phyloP scores from a whole-genome alignment of 257 asterid species.

The Verbascum thapsus region DNA sequence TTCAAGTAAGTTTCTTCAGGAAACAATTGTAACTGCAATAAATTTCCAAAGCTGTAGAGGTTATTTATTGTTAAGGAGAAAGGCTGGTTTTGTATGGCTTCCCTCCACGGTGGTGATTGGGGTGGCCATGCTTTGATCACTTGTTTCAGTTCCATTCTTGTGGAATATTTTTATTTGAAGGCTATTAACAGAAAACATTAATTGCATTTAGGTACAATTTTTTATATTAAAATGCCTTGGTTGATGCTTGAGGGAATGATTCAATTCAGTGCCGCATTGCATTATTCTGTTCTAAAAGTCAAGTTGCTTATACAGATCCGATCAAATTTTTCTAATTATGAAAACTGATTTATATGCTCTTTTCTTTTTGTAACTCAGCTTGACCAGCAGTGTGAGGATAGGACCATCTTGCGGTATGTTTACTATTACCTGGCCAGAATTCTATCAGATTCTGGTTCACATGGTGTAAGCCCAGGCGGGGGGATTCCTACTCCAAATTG shows the following conservation, averaged over 20 bases:
- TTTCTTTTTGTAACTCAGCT: slow-evolving; percentile 60
- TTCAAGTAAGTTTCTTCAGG: background rate
- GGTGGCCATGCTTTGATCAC: background rate
- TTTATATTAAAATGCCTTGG: slow-evolving; percentile 4
- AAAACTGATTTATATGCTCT: slow-evolving; percentile 29
- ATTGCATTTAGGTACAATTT: background rate
- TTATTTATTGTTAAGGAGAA: slow-evolving; percentile 5
- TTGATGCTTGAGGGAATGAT: slow-evolving; percentile 1
- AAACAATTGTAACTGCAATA: background rate
- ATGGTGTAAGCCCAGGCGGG: slow-evolving; percentile 94
- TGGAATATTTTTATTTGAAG: slow-evolving; percentile 8
- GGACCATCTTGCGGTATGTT: slow-evolving; percentile 95
- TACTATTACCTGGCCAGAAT: slow-evolving; percentile 97
- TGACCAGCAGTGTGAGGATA: slow-evolving; percentile 99
- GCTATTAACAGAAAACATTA: slow-evolving; percentile 1
- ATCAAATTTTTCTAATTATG: background rate
- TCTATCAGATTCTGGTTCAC: slow-evolving; percentile 92
- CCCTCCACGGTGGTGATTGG: slow-evolving; percentile 7
- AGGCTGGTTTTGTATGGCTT: background rate
- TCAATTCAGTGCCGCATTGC: slow-evolving; percentile 17
- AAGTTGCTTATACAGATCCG: slow-evolving; percentile 16
- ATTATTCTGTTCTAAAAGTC: background rate
- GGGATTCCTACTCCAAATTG: slow-evolving; percentile 99
- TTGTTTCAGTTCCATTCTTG: background rate
- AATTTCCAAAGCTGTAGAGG: background rate